Evolutionary conservation across 768 basidiomycete genomes (phyloP).

Genomic region (Imleria badia): DNA sequence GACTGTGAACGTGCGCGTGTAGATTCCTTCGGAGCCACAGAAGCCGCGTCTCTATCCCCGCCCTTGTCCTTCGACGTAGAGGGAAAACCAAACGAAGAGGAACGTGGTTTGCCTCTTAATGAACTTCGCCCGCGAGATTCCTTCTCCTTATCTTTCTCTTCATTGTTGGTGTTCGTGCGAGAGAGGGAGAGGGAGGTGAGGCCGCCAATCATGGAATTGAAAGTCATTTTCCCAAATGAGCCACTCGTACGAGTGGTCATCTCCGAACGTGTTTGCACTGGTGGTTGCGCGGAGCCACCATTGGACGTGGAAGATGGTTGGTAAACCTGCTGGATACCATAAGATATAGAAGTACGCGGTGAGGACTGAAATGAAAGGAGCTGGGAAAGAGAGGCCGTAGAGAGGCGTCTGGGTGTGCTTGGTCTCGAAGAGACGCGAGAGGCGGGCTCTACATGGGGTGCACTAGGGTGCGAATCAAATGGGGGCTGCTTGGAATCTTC

Average conservation of each 20-base stretch:
- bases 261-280: slow-evolving; percentile 34
- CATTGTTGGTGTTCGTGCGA: slow-evolving; percentile 45
- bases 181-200: slow-evolving; percentile 64
- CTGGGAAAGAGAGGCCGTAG: slow-evolving; percentile 25
- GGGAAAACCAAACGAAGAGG: slow-evolving; percentile 47
- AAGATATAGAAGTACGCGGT: slow-evolving; percentile 15
- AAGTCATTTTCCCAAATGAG: slow-evolving; percentile 61
- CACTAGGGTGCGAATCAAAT: neutral
- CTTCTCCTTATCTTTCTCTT: slow-evolving; percentile 43
- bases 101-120: slow-evolving; percentile 43
- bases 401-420: slow-evolving; percentile 22
- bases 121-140: slow-evolving; percentile 54
- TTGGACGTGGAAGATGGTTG: slow-evolving; percentile 6
- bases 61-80: slow-evolving; percentile 32
- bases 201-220: slow-evolving; percentile 71
- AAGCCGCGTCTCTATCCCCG: slow-evolving; percentile 36
- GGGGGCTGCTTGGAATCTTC: slow-evolving; percentile 12
- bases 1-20: slow-evolving; percentile 74
- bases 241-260: slow-evolving; percentile 37
- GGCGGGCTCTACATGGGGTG: neutral
- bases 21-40: slow-evolving; percentile 45
- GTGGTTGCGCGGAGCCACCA: slow-evolving; percentile 6
- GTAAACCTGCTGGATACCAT: slow-evolving; percentile 19
- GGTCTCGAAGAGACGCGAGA: slow-evolving; percentile 16
- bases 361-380: slow-evolving; percentile 26